Evolutionary conservation across 2,329 filamentous ascomycete species (phyloP).

Genomic region (Lecanosticta acicola): DNA sequence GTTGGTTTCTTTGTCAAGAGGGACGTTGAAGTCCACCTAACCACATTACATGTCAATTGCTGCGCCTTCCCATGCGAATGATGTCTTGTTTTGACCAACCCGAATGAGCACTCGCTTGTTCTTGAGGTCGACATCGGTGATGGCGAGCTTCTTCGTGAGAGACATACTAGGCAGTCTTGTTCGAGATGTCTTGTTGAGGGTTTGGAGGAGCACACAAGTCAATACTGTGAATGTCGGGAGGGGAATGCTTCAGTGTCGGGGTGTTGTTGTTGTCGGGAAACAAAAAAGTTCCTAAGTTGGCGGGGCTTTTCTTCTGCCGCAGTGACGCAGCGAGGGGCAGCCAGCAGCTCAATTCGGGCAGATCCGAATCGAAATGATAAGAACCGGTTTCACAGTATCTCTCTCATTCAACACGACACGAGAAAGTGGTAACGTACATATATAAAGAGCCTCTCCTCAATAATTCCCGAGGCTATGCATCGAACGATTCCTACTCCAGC

Average conservation of each 20-base stretch:
- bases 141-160: conserved; percentile 96
- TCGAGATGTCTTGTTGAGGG: background rate
- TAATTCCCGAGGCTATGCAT: no score
- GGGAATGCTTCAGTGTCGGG: background rate
- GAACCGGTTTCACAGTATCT: no score
- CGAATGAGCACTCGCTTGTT: conserved; percentile 97
- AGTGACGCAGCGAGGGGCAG: background rate
- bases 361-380: no score
- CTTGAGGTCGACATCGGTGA: conserved; percentile 94
- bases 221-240: no score
- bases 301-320: no score
- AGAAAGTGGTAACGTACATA: no score
- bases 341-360: no score
- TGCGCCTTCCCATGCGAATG: conserved; percentile 10
- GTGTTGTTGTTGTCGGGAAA: background rate
- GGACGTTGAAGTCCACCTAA: conserved; percentile 99
- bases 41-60: conserved; percentile 17
- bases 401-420: no score
- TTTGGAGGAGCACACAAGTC: no score
- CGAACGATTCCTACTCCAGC: no score
- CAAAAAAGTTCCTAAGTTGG: background rate
- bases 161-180: conserved; percentile 83
- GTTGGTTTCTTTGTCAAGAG: conserved; percentile 77
- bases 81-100: conserved; percentile 42
- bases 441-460: no score